Percentiles rank a stretch among this genome's conserved stretches.
Evolutionary conservation across 305 asterid genomes (phyloP).

Genomic region (Striga hermonthica): DNA sequence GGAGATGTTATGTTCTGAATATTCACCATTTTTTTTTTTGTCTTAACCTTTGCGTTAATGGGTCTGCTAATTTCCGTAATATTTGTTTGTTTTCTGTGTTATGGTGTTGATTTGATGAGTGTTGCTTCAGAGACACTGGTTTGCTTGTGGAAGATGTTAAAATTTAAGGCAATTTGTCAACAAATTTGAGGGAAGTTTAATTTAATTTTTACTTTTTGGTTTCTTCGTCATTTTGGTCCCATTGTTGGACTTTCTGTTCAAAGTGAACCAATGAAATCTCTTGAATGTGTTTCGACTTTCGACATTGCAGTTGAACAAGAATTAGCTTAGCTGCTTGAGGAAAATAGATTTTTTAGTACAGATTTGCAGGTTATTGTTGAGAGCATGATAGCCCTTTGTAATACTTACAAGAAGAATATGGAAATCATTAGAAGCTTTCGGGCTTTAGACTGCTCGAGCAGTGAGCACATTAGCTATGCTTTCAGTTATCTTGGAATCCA

Average conservation of each 20-base stretch:
- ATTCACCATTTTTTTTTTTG: not conserved
- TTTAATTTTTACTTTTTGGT: not conserved
- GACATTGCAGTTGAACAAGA: conserved; percentile 25
- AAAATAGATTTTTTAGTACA: conserved; percentile 11
- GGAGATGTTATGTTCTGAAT: no score
- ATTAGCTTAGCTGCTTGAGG: not conserved
- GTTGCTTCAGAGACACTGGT: not conserved
- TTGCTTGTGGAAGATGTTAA: not conserved
- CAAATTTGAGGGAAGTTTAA: conserved; percentile 12
- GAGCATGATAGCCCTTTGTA: not conserved
- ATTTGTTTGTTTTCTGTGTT: not conserved
- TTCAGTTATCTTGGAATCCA: not conserved
- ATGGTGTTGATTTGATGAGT: not conserved
- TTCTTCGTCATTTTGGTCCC: no score
- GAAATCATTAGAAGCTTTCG: no score
- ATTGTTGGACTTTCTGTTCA: no score
- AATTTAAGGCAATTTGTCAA: conserved; percentile 6
- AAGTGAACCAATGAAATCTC: conserved; percentile 6
- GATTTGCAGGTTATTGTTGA: not conserved
- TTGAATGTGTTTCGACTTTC: not conserved
- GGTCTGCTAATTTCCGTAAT: not conserved
- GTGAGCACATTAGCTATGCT: no score
- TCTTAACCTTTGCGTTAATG: not conserved
- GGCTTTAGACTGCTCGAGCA: no score
- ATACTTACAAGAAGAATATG: no score